Conservation (phyloP, 768 basidiomycete species). For the Serendipita indica region DNA sequence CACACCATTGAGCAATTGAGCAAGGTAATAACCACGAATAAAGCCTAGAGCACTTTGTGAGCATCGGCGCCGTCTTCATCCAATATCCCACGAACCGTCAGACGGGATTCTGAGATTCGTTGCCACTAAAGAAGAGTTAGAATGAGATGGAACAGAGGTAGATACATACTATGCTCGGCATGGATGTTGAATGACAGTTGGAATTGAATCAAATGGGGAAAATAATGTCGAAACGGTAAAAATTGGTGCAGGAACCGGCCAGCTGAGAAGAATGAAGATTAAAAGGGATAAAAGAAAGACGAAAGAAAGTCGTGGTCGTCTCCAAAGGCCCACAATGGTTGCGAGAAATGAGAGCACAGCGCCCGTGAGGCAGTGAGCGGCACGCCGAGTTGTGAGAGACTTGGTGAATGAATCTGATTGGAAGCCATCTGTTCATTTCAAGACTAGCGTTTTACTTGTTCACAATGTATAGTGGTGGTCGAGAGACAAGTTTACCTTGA, state of each 20-base stretch:
- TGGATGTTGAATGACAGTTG: not conserved
- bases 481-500: not conserved
- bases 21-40: not conserved
- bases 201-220: not conserved
- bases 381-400: not conserved
- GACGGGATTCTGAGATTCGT: not conserved
- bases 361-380: not conserved
- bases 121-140: not conserved
- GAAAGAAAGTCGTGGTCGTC: not conserved
- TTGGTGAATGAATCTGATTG: not conserved
- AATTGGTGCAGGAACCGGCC: not conserved
- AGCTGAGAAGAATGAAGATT: not conserved
- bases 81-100: not conserved
- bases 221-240: not conserved
- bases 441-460: too few relatives aligned
- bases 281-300: not conserved
- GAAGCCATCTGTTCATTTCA: not conserved
- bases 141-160: not conserved
- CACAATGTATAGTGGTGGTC: too few relatives aligned
- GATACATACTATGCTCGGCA: not conserved
- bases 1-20: not conserved
- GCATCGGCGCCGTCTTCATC: not conserved
- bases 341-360: not conserved
- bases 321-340: not conserved
- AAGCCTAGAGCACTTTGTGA: not conserved